Base-by-base conservation (phyloP, 2,329 filamentous ascomycete genomes). In the Lecanosticta acicola region DNA sequence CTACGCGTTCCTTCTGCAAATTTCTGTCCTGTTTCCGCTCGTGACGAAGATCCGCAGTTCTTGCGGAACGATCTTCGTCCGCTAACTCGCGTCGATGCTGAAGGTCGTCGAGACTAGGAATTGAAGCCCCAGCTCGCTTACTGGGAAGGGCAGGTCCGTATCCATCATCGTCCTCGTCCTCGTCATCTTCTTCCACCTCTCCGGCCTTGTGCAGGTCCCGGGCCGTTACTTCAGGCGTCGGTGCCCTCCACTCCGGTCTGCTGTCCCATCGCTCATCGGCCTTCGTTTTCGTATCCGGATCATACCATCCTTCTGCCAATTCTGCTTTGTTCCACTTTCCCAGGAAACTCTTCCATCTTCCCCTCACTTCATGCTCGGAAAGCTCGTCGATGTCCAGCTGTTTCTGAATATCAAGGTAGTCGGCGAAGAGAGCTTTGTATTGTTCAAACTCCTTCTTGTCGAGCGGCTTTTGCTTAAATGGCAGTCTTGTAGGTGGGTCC, bases 321-420 rank as follows among this genome's bases (percentile, higher is more conserved):
- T 91, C 87, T 62, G 83, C 84, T 59, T 81, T 79, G 71, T 98
- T 98, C 91, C 93, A 98, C 73, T 89, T 91, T 3, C 78, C 75
- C 10, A 91, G 66, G 60, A 97, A 98, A 64, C 88, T 91, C 75
- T 95, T 95, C 89, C 91, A 98, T 45, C 91, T 74, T 1, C 90
- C 89, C 54, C 77, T 84, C 1, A 82, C 68, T 64, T 96, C 90
- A n/a, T 78, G 76, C 52, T 87, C 83, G 45, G 81, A 77, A 55
- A 97, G 72, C 8, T 79, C 76, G 14, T 81, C 74, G 1, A 94
- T 70, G 43, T 83, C 70, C 33, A 85, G 76, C 32, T 81, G 75
- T 69, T 96, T 96, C 67, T 97, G 91, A 26, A 95, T 78, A 57
- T 90, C 85, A 19, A 97, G 76, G 59, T 96, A 97, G 39, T 86